Base-by-base conservation (phyloP, 441 rosid species). In the Isatis lusitanica region DNA sequence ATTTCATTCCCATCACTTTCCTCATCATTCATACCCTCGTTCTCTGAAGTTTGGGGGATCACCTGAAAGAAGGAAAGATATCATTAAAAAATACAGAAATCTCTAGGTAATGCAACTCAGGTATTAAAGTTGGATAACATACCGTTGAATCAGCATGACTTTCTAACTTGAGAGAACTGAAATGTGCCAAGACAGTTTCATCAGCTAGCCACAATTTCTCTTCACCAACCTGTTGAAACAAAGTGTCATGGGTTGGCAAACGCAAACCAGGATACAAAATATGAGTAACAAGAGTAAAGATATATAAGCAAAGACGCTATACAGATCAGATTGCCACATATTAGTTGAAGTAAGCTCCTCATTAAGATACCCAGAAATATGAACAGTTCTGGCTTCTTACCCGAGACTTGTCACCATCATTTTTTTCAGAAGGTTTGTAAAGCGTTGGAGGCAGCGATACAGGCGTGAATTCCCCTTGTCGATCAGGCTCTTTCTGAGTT, bases 151-250 rank as follows among this genome's bases (percentile, higher is more conserved):
- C 83, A 71, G 76, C 78, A 76, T 81, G 79, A 72, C 81, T 75
- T 59, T 87, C 95, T 60, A 89, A 74, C 83, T 89, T 83, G 6
- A 96, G 90, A 11, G 85, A 81, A 48, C 87, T 87, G 79, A 93
- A 87, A 77, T 93, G 95, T 74, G 89, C 65, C 80, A 85, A 63
- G 75, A 86, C 87, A 79, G 81, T 84, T 82, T 87, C 96, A 76
- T 92, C 98, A 77, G 90, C 94, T 79, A 96, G 76, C 99, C 99
- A 96, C 50, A 94, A 85, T 63, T 82, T 67, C 73, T 86, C 82
- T 81, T 83, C 88, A 67, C 66, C 81, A 72, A 68, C 88, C 96
- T 92, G 83, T 69, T 57, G 68, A 74, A 82, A 76, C 58, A 63
- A 83, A 63, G 60, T 64, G 31, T 44, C 42, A 52, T 60, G 71